phyloP scores from a whole-genome alignment of 2,329 filamentous ascomycete genomes.

The Aspergillus piperis region DNA sequence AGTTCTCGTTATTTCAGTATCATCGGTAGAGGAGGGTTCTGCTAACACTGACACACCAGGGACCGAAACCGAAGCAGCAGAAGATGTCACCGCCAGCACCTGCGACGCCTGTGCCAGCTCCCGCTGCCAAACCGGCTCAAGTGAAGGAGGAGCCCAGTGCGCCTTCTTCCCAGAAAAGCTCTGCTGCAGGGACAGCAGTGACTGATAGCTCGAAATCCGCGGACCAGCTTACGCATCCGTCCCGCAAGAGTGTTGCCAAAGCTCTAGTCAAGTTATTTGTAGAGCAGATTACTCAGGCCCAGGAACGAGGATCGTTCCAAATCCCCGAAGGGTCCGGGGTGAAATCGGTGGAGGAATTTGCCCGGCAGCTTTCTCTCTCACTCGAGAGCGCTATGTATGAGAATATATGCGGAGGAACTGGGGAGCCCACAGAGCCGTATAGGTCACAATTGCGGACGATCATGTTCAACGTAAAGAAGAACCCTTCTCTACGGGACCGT shows the following conservation, averaged over 20 bases:
- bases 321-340: slow-evolving; percentile 66
- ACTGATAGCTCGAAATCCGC: slow-evolving; percentile 39
- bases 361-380: slow-evolving; percentile 71
- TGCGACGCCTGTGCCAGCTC: slow-evolving; percentile 23
- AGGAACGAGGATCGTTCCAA: slow-evolving; percentile 65
- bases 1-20: slow-evolving; percentile 16
- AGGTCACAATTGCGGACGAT: slow-evolving; percentile 71
- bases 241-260: slow-evolving; percentile 69
- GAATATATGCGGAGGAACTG: slow-evolving; percentile 52
- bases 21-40: background rate
- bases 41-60: slow-evolving; percentile 36
- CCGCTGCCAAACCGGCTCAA: slow-evolving; percentile 28
- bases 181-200: slow-evolving; percentile 34
- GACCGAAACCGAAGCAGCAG: slow-evolving; percentile 45
- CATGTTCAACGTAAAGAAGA: slow-evolving; percentile 85
- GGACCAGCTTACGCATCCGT: slow-evolving; percentile 59
- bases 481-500: slow-evolving; percentile 72
- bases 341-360: slow-evolving; percentile 63
- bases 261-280: slow-evolving; percentile 70
- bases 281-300: slow-evolving; percentile 65
- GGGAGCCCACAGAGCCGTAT: slow-evolving; percentile 58
- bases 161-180: slow-evolving; percentile 30
- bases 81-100: slow-evolving; percentile 34
- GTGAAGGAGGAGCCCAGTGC: slow-evolving; percentile 36
- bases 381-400: slow-evolving; percentile 72